Evolutionary conservation across 352 stramenopile genomes (phyloP).

Genomic region (Pythium aquatile): DNA sequence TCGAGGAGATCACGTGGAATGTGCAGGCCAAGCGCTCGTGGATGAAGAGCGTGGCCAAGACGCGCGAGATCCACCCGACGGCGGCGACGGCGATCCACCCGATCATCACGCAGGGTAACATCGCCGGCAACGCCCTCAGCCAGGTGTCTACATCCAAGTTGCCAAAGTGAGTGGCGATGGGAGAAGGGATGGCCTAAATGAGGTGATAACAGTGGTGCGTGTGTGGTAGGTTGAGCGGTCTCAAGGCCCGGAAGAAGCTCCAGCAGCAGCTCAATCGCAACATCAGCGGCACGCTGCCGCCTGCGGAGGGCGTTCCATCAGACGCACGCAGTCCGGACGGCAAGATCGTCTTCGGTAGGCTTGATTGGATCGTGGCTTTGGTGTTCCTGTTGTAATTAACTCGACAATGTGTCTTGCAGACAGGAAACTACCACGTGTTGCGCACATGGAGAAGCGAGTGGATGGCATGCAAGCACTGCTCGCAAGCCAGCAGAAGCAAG

Average conservation of each 20-base stretch:
- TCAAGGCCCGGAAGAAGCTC: conserved; percentile 48
- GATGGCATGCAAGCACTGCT: conserved; percentile 41
- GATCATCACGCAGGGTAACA: conserved; percentile 33
- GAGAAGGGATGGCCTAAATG: background rate
- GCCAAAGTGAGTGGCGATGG: conserved; percentile 39
- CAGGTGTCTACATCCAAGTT: conserved; percentile 32
- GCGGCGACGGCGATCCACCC: conserved; percentile 29
- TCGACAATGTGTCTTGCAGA: conserved; percentile 28
- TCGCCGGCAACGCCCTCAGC: conserved; percentile 5
- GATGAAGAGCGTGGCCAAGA: conserved; percentile 60
- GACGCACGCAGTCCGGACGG: conserved; percentile 47
- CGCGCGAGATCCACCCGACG: conserved; percentile 33
- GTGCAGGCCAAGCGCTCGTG: conserved; percentile 61
- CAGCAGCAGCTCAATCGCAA: conserved; percentile 39
- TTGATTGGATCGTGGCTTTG: background rate
- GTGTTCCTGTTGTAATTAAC: background rate
- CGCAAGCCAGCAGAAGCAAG: conserved; percentile 54
- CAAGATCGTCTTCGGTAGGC: conserved; percentile 61
- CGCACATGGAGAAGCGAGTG: conserved; percentile 63
- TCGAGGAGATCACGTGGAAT: conserved; percentile 60
- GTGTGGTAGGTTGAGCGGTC: conserved; percentile 27
- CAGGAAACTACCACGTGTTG: conserved; percentile 68
- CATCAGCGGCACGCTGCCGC: conserved; percentile 29
- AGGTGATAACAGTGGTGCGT: background rate
- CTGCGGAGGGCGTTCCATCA: conserved; percentile 23